Conservation (phyloP, 1,284 basidiomycete genomes). For the Irpex sp. region DNA sequence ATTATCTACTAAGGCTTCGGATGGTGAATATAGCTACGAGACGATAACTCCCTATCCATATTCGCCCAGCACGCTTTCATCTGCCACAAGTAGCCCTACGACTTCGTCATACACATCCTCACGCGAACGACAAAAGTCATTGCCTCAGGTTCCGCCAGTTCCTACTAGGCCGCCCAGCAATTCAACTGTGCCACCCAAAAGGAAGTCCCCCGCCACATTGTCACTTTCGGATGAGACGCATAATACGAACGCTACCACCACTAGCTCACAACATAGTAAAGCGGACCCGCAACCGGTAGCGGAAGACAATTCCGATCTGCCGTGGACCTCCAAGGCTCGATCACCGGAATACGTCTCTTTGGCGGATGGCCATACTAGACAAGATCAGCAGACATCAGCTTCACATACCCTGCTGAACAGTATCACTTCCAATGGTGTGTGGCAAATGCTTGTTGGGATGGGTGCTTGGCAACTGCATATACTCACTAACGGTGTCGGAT, state of each 20-base stretch:
- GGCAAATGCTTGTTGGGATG: not conserved
- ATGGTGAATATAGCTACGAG: not conserved
- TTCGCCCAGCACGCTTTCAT: not conserved
- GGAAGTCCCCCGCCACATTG: not conserved
- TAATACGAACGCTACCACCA: not conserved
- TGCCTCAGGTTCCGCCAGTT: not conserved
- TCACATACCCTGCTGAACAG: not conserved
- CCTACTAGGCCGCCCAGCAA: not conserved
- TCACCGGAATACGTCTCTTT: not conserved
- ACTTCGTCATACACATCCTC: not conserved
- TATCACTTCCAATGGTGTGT: not conserved
- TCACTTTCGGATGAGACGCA: not conserved
- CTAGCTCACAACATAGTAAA: not conserved
- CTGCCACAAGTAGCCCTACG: conserved; percentile 1
- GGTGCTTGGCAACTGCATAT: not conserved
- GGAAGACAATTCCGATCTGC: not conserved
- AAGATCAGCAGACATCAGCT: not conserved
- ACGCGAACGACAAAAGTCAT: conserved; percentile 1
- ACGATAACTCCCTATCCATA: not conserved
- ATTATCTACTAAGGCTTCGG: not conserved
- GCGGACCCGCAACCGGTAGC: not conserved
- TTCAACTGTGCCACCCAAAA: not conserved
- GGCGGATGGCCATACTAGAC: not conserved
- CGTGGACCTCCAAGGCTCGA: not conserved
- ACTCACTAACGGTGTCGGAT: not conserved